Base-by-base conservation (phyloP, 1,284 basidiomycete species). In the Moniliophthora roreri region DNA sequence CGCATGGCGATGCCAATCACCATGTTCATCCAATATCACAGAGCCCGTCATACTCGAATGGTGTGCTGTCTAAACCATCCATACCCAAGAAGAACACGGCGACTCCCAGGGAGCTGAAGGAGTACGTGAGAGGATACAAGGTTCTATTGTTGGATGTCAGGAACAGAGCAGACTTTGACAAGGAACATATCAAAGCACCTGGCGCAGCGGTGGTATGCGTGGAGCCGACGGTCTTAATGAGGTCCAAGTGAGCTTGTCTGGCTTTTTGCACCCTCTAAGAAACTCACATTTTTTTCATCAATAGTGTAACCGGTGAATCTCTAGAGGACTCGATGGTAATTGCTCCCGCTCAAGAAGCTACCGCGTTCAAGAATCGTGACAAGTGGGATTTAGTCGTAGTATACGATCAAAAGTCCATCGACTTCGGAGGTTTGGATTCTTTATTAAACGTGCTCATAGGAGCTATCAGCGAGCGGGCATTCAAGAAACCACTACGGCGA, bases 351-450 rank as follows among this genome's bases (percentile, higher is more conserved):
- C 67, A 79, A 36, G 94, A 98, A 70, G 79, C 77, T 38, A 75
- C 76, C 1, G 74, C 89, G 16, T 98, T 98, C 68, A 69, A 75
- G 23, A 87, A 89, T 53, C 87, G 96, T 24, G 82, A 93, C 64
- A 87, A 87, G 61, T 97, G 91, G 68, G 95, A 98, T 61, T 71
- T 97, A 13, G 84, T 98, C n/a, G 91, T 91, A 9, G 73, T 98
- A 2, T 95, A 94, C 68, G 95, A 99, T 68, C 70, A 82, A 41
- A 71, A 77, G 4, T 94, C 93, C 1, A 77, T 77, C 24, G 70
- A 72, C 1, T 81, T 90, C 60, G 81, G 78, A 4, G 63, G 69
- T 10, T 62, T 68, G 13, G 69, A 73, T 2, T 76, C 80, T 0
- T 80, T 88, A 0, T 69, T 90, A n/a, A 76, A 80, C 1, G 67